Evolutionary conservation across 2,329 filamentous ascomycete species (phyloP), one percentile per base, ranked within the genome.

Genomic region (Ascocoryne sarcoides): DNA sequence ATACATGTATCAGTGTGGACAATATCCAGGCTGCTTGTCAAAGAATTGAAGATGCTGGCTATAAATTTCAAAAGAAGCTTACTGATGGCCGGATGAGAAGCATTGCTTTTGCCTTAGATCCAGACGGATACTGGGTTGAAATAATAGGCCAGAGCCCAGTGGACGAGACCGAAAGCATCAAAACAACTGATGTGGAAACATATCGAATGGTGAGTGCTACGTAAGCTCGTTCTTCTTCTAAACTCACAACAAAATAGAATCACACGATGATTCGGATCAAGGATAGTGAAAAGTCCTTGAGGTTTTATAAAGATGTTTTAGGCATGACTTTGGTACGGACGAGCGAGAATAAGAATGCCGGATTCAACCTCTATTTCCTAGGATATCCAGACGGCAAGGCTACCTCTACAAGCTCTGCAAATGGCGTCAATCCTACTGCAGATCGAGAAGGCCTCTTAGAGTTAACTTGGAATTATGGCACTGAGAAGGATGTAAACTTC

Each of bases 231-330:
- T n/a, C n/a, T n/a, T n/a, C n/a, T n/a, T n/a, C n/a, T n/a, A n/a
- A n/a, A n/a, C n/a, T n/a, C 26, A 8, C 7, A 10, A 10, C 16
- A 2, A 7, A 26, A 26, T 45, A 82, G 78, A 89, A 92, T 66
- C 85, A 92, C 66, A 88, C 84, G 42, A 96, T 96, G 92, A 76
- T 98, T 53, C 84, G 92, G 20, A 82, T 96, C 65, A 96, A 95
- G 67, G 79, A 85, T 52, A 69, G 72, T 17, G 73, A 85, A 58
- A 79, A 76, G 62, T 84, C 80, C 10, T 68, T 89, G 56, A 77
- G 79, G 56, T 90, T 85, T 61, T 90, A 90, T 65, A 75, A 90
- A 62, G 86, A 95, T 5, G 73, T 85, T 19, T 71, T 96, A 64
- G 92, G 92, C 44, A 95, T 96, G 92, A 75, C 73, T 17, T 71